Evolutionary conservation across 192 early-diverging fungal genomes (phyloP), one percentile per base, ranked within the genome.

Genomic region (Coemansia sp.): DNA sequence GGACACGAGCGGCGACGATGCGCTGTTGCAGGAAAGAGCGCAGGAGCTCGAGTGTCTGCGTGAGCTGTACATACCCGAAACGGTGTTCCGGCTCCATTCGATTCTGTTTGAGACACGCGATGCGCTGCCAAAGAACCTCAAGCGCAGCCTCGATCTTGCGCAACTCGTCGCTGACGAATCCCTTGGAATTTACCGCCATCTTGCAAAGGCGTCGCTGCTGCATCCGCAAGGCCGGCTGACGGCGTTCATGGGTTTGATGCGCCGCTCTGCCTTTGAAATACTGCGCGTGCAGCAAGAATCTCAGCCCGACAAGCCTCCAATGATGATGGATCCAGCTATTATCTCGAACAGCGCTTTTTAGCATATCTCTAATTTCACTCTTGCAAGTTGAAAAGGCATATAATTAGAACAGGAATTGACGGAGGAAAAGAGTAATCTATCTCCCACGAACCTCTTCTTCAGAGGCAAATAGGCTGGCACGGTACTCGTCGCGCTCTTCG

Each of bases 1-100:
- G 46, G 65, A 67, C n/a, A 14, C 33, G 9, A 41, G 13, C 11
- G 29, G 48, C 13, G 65, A 70, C 35, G 38, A 36, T 34, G 36
- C 25, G 6, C 20, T 20, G n/a, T 0, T 34, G 5, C 56, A 54
- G 41, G 41, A 42, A 42, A 70, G 84, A 19, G 57, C 76, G 8
- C 57, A 63, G 2, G 82, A 87, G 36, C 71, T 87, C 57, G 45
- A 43, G 33, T 63, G 59, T 17, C 60, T 87, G 61, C 86, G 88
- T 46, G 69, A 76, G 63, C 70, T 84, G 29, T 87, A 83, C 49
- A 75, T 89, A 15, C 89, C 92, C 5, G 86, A 91, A 62, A 59
- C 89, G 2, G 79, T 91, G 35, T 75, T 91, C 62, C 85, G 86
- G 42, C 67, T 91, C 55, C 89, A 94, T 69, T 71, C 87, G 11